Base-by-base conservation (phyloP, 805 yeast genomes). In the Kuraishia hungarica region DNA sequence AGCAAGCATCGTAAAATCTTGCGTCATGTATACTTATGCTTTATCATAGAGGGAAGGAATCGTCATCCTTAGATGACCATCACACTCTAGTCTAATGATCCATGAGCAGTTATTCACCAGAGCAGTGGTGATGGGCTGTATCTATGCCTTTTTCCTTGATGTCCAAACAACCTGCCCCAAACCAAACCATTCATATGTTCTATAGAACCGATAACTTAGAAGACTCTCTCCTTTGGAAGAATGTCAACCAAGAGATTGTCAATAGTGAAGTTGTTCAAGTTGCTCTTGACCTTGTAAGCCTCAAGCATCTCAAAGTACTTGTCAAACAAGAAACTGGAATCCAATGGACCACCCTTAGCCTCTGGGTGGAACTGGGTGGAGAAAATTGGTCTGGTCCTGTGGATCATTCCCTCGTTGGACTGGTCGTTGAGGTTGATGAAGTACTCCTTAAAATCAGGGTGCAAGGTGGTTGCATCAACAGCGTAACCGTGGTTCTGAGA, bases 401-500 rank as follows among this genome's bases (percentile, higher is more conserved):
- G 99, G 64, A 84, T 86, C 96, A 94, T 91, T 64, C 99, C 99
- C 75, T 94, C 99, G 72, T 94, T 94, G 54, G 96, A 88, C 69
- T 90, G 86, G 71, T 94, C 99, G 70, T 94, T 94, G 73, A 93
- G 79, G 75, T 94, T 94, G 62, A 92, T 81, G 69, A 94, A 94
- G 71, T 86, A 93, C 63, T 92, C 93, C 75, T 84, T 82, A 82
- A 87, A 93, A 55, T 86, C 89, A 13, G 78, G 64, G 55, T 86
- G 84, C 64, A 94, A 78, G 35, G 97, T 87, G 23, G 71, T 62
- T 17, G 85, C 86, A 67, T 92, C 97, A 51, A 96, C 98, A 8
- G 98, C 99, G 68, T 90, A 94, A 59, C 99, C 99, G 70, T 96
- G 99, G 75, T 94, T 94, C 77, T 94, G 99, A 26, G 98, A 93